Conservation (phyloP, 768 basidiomycete species). For the Tubosaeta sp. region DNA sequence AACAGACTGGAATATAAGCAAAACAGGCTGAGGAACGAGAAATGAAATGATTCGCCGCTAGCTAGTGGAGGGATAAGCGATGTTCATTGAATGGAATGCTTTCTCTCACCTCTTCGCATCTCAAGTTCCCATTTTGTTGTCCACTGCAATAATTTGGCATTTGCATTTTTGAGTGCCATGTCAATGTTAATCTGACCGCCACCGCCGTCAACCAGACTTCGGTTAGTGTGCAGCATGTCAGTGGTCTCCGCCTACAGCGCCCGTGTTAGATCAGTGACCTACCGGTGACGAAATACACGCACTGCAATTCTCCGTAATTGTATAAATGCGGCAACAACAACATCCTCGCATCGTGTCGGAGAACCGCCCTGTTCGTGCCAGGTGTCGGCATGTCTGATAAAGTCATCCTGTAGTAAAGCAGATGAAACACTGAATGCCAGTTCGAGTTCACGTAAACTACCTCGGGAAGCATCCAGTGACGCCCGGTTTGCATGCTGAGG, state of each 20-base stretch:
- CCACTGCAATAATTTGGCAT: slow-evolving; percentile 70
- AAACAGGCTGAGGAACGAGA: slow-evolving; percentile 71
- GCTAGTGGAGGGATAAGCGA: slow-evolving; percentile 37
- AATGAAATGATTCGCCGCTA: slow-evolving; percentile 71
- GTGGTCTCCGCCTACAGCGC: slow-evolving; percentile 66
- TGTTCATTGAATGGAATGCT: neutral
- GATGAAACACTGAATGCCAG: slow-evolving; percentile 9
- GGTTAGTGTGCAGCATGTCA: slow-evolving; percentile 61
- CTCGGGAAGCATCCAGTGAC: slow-evolving; percentile 87
- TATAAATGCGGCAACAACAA: slow-evolving; percentile 73
- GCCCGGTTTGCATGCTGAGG: slow-evolving; percentile 80
- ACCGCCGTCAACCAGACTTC: slow-evolving; percentile 38
- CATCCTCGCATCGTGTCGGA: slow-evolving; percentile 69
- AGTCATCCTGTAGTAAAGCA: slow-evolving; percentile 47
- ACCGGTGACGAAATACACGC: slow-evolving; percentile 25
- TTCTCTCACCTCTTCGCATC: slow-evolving; percentile 58
- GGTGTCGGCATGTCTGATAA: slow-evolving; percentile 59
- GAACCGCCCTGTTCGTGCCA: slow-evolving; percentile 66
- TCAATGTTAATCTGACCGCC: slow-evolving; percentile 71
- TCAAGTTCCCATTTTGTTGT: slow-evolving; percentile 66
- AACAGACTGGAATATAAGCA: slow-evolving; percentile 75
- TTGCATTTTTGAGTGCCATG: slow-evolving; percentile 65
- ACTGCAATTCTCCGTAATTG: slow-evolving; percentile 78
- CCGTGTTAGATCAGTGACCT: neutral
- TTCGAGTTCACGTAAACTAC: slow-evolving; percentile 20